A percentile compares a stretch with the other conserved stretches of the same genome.
These are phyloP conservation scores for Naematelia encephala DNA, from an alignment of 768 basidiomycete species.

Conservation along the genomic window DNA sequence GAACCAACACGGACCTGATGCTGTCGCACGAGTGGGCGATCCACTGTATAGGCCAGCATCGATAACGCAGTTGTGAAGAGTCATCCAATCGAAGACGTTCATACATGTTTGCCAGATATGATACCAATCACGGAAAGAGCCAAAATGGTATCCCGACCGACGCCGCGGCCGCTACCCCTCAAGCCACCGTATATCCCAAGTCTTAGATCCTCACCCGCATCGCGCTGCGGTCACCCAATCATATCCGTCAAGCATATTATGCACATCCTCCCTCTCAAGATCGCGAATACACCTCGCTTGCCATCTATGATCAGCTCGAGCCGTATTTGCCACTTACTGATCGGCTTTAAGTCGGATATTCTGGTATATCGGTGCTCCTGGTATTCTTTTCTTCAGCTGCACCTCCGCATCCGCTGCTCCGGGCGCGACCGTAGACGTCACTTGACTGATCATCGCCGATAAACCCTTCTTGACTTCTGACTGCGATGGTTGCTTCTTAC, in stretches of 20 bases:
- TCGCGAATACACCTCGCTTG: slow-evolving; percentile 28
- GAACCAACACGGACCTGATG: no score
- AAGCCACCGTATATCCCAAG: no score
- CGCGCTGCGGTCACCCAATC: no score
- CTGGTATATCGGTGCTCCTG: slow-evolving; percentile 15
- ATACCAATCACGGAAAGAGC: no score
- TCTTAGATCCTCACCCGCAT: no score
- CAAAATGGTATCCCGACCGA: no score
- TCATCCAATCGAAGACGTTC: no score
- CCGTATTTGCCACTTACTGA: neutral
- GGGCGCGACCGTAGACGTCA: neutral
- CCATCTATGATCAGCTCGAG: slow-evolving; percentile 21
- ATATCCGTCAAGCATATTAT: neutral
- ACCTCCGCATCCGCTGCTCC: slow-evolving; percentile 1
- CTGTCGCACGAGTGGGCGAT: no score
- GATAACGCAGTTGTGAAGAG: no score
- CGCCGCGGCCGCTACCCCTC: no score
- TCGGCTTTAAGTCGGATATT: slow-evolving; percentile 17
- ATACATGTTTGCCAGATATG: no score
- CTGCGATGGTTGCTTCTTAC: slow-evolving; percentile 3
- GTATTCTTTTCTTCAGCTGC: neutral
- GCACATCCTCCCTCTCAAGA: slow-evolving; percentile 21
- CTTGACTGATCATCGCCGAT: slow-evolving; percentile 17
- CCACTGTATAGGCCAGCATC: no score
- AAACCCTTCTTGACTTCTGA: slow-evolving; percentile 18